Percentiles rank a stretch among this genome's conserved stretches.
Evolutionary conservation across 768 basidiomycete species (phyloP).

Genomic region (Boletus eberwhitei): DNA sequence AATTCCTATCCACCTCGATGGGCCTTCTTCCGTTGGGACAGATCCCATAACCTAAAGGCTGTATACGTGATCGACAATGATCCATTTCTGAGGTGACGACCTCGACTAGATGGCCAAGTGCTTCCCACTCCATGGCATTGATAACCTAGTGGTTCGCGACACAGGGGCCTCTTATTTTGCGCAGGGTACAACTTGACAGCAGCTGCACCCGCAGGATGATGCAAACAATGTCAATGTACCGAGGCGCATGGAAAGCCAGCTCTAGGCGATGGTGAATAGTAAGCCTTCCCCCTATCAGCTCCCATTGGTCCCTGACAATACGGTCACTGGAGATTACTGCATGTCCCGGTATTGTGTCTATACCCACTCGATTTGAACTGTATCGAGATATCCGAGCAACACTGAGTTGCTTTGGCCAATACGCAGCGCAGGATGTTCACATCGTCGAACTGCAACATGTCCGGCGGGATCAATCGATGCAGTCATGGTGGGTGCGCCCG

Average conservation of each 20-base stretch:
- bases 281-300: background rate
- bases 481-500: slow-evolving; percentile 6
- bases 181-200: too few species aligned
- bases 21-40: too few species aligned
- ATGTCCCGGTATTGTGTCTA: too few species aligned
- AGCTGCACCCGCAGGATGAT: background rate
- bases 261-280: too few species aligned
- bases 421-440: background rate
- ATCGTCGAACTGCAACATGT: slow-evolving; percentile 1
- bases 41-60: too few species aligned
- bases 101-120: background rate
- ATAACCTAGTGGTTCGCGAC: too few species aligned
- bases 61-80: too few species aligned
- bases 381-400: background rate
- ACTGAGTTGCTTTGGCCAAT: background rate
- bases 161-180: too few species aligned
- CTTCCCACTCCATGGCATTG: background rate
- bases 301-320: background rate
- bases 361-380: too few species aligned
- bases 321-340: background rate
- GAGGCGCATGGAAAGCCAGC: too few species aligned
- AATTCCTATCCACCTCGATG: background rate
- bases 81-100: background rate
- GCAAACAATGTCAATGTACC: background rate
- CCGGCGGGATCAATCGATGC: background rate